Conservation (phyloP, 2,329 filamentous ascomycete species). For the Trichophyton benhamiae region DNA sequence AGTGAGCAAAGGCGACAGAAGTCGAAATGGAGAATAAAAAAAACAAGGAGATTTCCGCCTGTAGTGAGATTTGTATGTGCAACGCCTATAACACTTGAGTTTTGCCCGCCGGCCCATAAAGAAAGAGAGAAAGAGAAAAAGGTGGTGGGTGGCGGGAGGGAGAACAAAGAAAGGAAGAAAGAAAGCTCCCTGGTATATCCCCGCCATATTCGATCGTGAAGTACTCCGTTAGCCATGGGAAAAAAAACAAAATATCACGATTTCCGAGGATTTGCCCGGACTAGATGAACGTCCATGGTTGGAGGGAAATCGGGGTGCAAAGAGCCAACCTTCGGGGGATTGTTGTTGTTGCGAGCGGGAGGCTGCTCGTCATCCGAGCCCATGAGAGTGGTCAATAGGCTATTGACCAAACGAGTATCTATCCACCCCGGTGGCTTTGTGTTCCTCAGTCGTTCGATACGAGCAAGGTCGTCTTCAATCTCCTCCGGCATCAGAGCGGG, state of each 20-base stretch:
- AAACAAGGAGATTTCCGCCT: background rate
- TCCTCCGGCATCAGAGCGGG: constrained; percentile 36
- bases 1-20: background rate
- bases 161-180: background rate
- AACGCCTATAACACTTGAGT: background rate
- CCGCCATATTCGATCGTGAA: background rate
- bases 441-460: constrained; percentile 28
- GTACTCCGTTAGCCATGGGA: background rate
- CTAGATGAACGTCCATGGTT: constrained; percentile 33
- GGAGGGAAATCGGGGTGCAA: constrained; percentile 35
- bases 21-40: background rate
- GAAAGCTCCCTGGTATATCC: background rate
- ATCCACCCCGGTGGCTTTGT: constrained; percentile 30
- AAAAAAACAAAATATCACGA: background rate
- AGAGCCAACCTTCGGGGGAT: constrained; percentile 22
- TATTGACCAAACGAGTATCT: constrained; percentile 30
- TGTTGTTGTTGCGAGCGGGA: background rate
- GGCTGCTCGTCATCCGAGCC: constrained; percentile 4
- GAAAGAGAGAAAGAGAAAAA: background rate
- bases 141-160: too few species aligned
- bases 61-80: background rate
- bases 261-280: constrained; percentile 21
- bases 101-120: background rate
- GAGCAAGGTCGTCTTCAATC: constrained; percentile 34
- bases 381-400: constrained; percentile 25